Percentiles rank a stretch among this genome's conserved stretches.
These are phyloP conservation scores for Capronia epimyces DNA, from an alignment of 2,329 filamentous ascomycete genomes.

Conservation along the genomic window DNA sequence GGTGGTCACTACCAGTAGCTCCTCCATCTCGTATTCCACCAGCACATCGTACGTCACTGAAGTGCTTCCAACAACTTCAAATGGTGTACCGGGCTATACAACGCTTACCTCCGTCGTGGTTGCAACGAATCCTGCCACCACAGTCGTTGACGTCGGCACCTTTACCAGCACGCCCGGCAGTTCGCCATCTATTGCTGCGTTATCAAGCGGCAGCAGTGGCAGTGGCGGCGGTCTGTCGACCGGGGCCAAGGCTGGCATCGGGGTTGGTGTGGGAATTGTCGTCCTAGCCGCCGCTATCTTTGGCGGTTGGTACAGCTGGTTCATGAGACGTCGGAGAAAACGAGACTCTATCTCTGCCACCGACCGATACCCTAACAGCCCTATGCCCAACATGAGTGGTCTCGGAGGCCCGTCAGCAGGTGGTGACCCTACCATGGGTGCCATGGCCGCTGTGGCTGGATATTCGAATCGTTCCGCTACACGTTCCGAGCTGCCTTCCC, in stretches of 20 bases:
- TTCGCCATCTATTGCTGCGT: conserved; percentile 16
- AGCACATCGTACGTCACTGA: conserved; percentile 15
- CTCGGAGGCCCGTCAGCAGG: conserved; percentile 8
- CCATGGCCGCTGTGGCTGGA: conserved; percentile 16
- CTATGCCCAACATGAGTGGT: conserved; percentile 18
- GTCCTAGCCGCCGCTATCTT: conserved; percentile 25
- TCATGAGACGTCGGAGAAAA: conserved; percentile 22
- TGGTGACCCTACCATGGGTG: conserved; percentile 14
- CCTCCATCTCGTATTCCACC: conserved; percentile 18
- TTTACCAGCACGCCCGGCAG: conserved; percentile 21
- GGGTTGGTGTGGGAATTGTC: conserved; percentile 23
- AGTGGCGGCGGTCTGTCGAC: conserved; percentile 22
- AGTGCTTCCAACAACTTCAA: conserved; percentile 13
- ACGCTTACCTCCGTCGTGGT: conserved; percentile 21
- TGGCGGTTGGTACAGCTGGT: conserved; percentile 27
- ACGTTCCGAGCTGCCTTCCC: conserved; percentile 23
- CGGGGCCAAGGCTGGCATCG: conserved; percentile 28
- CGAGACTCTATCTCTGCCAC: conserved; percentile 16
- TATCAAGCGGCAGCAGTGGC: conserved; percentile 3
- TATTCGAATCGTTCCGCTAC: conserved; percentile 23
- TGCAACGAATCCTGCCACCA: conserved; percentile 13
- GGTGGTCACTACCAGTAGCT: conserved; percentile 20
- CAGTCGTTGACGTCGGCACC: conserved; percentile 14
- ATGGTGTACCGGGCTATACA: conserved; percentile 18
- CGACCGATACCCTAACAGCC: conserved; percentile 20